Conservation (phyloP, 306 rosid genomes). For the Notholithocarpus densiflorus region DNA sequence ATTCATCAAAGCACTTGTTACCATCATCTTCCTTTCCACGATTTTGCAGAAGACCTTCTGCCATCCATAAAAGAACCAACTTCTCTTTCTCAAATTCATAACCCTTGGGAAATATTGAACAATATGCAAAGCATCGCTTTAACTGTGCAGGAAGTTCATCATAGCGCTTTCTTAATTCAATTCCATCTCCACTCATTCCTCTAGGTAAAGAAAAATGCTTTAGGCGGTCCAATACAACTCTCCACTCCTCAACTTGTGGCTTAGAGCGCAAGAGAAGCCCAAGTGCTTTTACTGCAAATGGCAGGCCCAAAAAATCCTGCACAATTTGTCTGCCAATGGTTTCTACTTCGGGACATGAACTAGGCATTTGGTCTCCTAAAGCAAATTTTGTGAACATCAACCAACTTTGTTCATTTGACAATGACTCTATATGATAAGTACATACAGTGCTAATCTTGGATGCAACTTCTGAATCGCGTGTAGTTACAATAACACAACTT, state of each 20-base stretch:
- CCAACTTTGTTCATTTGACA: constrained; percentile 14
- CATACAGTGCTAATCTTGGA: neutral
- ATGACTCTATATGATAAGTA: neutral
- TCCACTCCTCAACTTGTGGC: too few relatives aligned
- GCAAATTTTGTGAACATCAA: constrained; percentile 3
- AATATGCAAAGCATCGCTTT: constrained; percentile 9
- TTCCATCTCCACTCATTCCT: too few relatives aligned
- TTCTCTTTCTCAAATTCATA: neutral
- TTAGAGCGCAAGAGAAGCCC: constrained; percentile 5
- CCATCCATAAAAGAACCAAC: constrained; percentile 15
- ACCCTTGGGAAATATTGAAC: constrained; percentile 2
- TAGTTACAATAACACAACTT: constrained; percentile 22
- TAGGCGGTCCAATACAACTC: too few relatives aligned
- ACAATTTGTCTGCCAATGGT: constrained; percentile 11
- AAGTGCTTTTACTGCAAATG: constrained; percentile 22
- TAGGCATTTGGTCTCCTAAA: neutral
- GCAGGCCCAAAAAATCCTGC: constrained; percentile 10
- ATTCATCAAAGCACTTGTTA: neutral
- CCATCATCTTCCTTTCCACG: neutral
- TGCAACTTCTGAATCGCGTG: constrained; percentile 5
- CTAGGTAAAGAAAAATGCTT: too few relatives aligned
- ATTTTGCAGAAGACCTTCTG: constrained; percentile 2
- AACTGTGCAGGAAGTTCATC: constrained; percentile 12
- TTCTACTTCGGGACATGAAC: neutral
- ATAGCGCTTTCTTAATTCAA: neutral